These are phyloP conservation scores for Mortierella antarctica DNA, from an alignment of 192 early-diverging fungal species.

Conservation along the genomic window DNA sequence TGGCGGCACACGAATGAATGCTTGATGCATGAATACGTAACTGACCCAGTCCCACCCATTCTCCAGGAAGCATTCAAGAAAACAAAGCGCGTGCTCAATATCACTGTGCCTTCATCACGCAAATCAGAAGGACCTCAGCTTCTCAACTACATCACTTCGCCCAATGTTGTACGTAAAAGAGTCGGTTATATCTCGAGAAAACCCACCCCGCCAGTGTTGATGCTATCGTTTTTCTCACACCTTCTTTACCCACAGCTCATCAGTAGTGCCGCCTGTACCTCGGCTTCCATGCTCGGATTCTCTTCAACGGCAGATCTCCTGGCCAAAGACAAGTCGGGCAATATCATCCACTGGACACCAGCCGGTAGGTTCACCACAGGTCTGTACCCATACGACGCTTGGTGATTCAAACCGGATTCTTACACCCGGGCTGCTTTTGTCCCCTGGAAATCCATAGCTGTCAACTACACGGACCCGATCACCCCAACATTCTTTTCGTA, in stretches of 20 bases:
- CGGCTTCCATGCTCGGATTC: constrained; percentile 76
- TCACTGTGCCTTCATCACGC: constrained; percentile 76
- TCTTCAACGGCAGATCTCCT: constrained; percentile 74
- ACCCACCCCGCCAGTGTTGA: neutral
- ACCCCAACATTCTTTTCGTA: constrained; percentile 40
- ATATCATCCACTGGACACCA: constrained; percentile 73
- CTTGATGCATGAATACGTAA: no score
- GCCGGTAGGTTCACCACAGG: constrained; percentile 44
- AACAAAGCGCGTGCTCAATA: constrained; percentile 81
- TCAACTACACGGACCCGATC: constrained; percentile 44
- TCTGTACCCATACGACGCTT: neutral
- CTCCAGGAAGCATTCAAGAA: constrained; percentile 73
- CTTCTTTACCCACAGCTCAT: constrained; percentile 62
- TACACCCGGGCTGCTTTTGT: neutral
- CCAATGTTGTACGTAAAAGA: constrained; percentile 72
- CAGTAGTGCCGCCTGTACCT: constrained; percentile 80
- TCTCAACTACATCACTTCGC: constrained; percentile 82
- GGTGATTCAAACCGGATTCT: neutral
- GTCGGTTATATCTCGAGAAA: neutral
- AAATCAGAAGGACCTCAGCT: constrained; percentile 81
- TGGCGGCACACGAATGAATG: neutral
- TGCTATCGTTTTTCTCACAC: neutral
- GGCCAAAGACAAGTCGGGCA: constrained; percentile 77
- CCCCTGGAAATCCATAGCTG: constrained; percentile 2
- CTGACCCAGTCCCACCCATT: neutral